These are phyloP conservation scores for Ophiognomonia clavigignenti-juglandacearum DNA, from an alignment of 2,329 filamentous ascomycete species.

Conservation along the genomic window DNA sequence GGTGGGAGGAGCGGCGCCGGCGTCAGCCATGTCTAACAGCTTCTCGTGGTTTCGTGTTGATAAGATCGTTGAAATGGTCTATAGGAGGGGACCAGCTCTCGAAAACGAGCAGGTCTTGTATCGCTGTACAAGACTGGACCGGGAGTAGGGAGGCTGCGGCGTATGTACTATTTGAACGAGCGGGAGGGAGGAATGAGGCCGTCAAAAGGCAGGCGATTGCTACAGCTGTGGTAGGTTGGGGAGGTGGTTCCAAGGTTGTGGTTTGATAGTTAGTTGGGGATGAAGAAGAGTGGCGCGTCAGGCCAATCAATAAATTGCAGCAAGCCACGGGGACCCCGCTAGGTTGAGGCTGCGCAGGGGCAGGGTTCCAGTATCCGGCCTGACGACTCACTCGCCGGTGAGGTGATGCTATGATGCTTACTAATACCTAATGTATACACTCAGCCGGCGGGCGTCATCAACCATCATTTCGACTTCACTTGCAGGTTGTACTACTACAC, in stretches of 20 bases:
- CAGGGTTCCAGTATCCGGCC: too few species aligned
- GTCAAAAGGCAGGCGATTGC: too few species aligned
- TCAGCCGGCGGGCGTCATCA: background rate
- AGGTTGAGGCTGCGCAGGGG: background rate
- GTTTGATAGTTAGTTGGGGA: background rate
- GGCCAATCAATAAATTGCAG: slow-evolving; percentile 3
- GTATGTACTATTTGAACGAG: too few species aligned
- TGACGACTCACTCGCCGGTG: too few species aligned
- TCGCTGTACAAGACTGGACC: too few species aligned
- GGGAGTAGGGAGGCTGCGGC: too few species aligned
- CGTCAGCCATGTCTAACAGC: slow-evolving; percentile 7
- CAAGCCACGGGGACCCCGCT: background rate
- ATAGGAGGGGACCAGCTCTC: background rate
- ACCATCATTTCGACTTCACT: slow-evolving; percentile 9
- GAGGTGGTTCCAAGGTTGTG: too few species aligned
- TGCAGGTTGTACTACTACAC: background rate
- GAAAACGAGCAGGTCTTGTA: too few species aligned
- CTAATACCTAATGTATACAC: background rate
- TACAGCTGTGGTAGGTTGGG: too few species aligned
- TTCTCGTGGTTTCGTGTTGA: background rate
- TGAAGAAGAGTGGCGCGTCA: slow-evolving; percentile 1
- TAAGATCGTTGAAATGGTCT: too few species aligned
- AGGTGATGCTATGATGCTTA: too few species aligned
- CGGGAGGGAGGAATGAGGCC: too few species aligned
- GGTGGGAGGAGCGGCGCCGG: slow-evolving; percentile 13